Percentiles rank a stretch among this genome's conserved stretches.
Evolutionary conservation across 768 basidiomycete genomes (phyloP).

Genomic region (Nevesoporus exiguus): DNA sequence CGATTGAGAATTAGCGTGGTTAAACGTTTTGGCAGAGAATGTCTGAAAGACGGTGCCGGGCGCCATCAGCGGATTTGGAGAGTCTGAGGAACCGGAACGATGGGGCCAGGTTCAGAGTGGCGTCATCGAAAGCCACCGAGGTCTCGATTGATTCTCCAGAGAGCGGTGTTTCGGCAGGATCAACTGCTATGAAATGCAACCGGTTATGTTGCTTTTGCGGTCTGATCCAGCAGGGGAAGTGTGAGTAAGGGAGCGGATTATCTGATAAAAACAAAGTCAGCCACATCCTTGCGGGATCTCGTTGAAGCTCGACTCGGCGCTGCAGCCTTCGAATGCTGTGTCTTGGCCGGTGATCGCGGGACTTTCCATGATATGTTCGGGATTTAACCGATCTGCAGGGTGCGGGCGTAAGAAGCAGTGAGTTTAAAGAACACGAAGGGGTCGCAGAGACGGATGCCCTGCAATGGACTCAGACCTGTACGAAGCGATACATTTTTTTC

Average conservation of each 20-base stretch:
- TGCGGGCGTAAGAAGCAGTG: slow-evolving; percentile 17
- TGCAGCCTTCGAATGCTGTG: no score
- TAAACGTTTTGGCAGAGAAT: slow-evolving; percentile 30
- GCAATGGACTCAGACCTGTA: background rate
- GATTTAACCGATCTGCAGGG: slow-evolving; percentile 21
- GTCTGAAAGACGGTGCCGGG: slow-evolving; percentile 17
- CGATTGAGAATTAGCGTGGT: slow-evolving; percentile 32
- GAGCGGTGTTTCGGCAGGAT: background rate
- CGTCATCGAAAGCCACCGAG: background rate
- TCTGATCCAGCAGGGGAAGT: background rate
- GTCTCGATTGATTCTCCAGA: background rate
- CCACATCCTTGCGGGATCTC: background rate
- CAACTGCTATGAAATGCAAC: background rate
- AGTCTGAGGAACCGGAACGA: background rate
- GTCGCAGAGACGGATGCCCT: slow-evolving; percentile 3
- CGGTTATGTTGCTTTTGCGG: background rate
- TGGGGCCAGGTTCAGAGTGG: no score
- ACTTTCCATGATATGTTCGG: slow-evolving; percentile 14
- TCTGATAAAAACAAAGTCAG: slow-evolving; percentile 14
- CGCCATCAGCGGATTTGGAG: background rate
- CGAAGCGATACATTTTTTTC: slow-evolving; percentile 1
- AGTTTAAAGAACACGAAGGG: slow-evolving; percentile 10
- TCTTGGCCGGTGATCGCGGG: slow-evolving; percentile 17
- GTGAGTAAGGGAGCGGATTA: background rate
- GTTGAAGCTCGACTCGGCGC: background rate